Base-by-base conservation (phyloP, 2,329 filamentous ascomycete species). In the Hymenotorrendiella dingleyae region DNA sequence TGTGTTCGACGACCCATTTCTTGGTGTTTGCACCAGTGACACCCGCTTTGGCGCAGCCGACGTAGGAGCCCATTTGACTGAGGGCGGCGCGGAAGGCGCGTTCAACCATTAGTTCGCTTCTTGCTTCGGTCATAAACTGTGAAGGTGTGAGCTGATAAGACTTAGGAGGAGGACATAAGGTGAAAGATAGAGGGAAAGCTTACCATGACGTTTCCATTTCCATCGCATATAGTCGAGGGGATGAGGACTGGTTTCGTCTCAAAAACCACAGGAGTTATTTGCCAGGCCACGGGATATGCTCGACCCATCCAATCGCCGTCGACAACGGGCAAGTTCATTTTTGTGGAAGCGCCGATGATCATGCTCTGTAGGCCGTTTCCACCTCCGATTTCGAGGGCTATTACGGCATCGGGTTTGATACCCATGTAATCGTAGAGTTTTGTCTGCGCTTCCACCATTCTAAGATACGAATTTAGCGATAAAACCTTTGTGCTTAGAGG, bases 211-310 rank as follows among this genome's bases (percentile, higher is more conserved):
- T 73, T 72, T 2, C 72, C 72, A 32, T 72, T 76, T 1, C 72
- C 73, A 39, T 76, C 73, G 2, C 67, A 66, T 51, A 76, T 70
- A 26, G 67, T 64, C 4, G 68, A 62, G 1, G 72, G 72, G 5
- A 62, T 62, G 62, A 66, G 68, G 7, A 74, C 67, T 0, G 67
- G 66, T 7, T 59, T 59, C 19, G 67, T 62, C 52, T 75, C 69
- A 48, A 70, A 66, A 48, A 73, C 71, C 7, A 74, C 69, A 0
- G 72, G 72, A 1, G 71, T 74, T 0, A 72, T 76, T 27, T 29
- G 41, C 41, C 34, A 38, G 8, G 21, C 19, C 10, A 36, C 34
- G n/a, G 34, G 34, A 39, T 58, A 40, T 7, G 68, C 68, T 30
- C 68, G 57, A 4, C 68, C 67, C 67, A 72, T 71, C 53, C 60